phyloP scores from a whole-genome alignment of 352 stramenopile genomes.

The Pythium insidiosum region DNA sequence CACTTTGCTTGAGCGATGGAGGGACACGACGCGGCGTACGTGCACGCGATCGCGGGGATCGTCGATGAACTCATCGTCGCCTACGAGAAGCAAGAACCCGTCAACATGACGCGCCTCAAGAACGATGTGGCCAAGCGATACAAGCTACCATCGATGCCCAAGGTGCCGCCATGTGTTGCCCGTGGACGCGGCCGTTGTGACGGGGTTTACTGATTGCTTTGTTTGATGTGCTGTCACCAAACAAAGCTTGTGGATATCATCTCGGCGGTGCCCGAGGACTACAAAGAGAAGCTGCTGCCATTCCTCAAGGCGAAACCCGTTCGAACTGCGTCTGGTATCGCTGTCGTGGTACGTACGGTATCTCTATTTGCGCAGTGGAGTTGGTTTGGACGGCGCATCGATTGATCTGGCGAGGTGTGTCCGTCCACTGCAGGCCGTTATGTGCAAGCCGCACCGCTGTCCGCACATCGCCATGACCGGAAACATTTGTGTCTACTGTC shows the following conservation, averaged over 20 bases:
- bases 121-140: slow-evolving; percentile 87
- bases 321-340: slow-evolving; percentile 91
- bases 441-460: slow-evolving; percentile 97
- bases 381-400: too few species aligned
- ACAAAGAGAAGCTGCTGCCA: slow-evolving; percentile 88
- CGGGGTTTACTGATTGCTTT: too few species aligned
- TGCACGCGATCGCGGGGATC: slow-evolving; percentile 86
- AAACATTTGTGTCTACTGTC: slow-evolving; percentile 97
- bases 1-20: slow-evolving; percentile 3
- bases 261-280: slow-evolving; percentile 89
- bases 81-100: slow-evolving; percentile 82
- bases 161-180: too few species aligned
- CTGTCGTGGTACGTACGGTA: slow-evolving; percentile 90
- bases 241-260: slow-evolving; percentile 93
- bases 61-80: slow-evolving; percentile 88
- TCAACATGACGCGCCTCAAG: slow-evolving; percentile 95
- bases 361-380: too few species aligned
- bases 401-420: too few species aligned
- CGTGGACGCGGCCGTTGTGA: too few species aligned
- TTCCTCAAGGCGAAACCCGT: slow-evolving; percentile 94
- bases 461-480: slow-evolving; percentile 96
- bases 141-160: slow-evolving; percentile 89
- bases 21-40: slow-evolving; percentile 30
- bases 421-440: slow-evolving; percentile 86
- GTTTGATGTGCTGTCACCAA: too few species aligned